These are phyloP conservation scores for Nymphaea colorata DNA, from an alignment of 164 flowering plant species.

Conservation along the genomic window DNA sequence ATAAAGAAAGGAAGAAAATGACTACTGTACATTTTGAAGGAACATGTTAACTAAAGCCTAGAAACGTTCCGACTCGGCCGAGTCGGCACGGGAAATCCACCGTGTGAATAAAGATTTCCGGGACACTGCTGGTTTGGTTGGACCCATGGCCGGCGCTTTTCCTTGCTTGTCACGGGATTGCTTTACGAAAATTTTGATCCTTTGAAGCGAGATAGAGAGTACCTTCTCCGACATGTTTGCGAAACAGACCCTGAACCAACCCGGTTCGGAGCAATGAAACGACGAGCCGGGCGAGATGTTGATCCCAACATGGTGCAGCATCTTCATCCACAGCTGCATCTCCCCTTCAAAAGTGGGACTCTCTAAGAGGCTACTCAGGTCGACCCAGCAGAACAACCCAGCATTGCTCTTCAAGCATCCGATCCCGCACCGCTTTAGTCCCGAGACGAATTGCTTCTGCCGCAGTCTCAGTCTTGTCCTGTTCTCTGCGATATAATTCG, in stretches of 20 bases:
- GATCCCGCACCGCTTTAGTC: constrained; percentile 40
- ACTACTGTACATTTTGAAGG: background rate
- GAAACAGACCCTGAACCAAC: constrained; percentile 34
- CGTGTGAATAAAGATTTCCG: background rate
- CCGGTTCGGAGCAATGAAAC: constrained; percentile 31
- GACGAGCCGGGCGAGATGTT: constrained; percentile 31
- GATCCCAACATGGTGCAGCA: constrained; percentile 18
- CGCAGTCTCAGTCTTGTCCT: constrained; percentile 32
- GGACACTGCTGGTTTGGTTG: background rate
- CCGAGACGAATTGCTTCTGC: constrained; percentile 35
- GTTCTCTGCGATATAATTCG: constrained; percentile 39
- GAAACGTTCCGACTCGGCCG: background rate
- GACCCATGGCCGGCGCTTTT: background rate
- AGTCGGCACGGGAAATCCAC: background rate
- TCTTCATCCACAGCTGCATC: constrained; percentile 21
- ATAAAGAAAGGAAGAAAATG: background rate
- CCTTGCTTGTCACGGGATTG: background rate
- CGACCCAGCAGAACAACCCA: constrained; percentile 26
- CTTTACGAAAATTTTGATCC: constrained; percentile 15
- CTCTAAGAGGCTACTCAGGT: constrained; percentile 18
- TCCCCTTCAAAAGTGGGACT: constrained; percentile 17
- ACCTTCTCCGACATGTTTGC: constrained; percentile 26
- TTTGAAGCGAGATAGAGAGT: constrained; percentile 12
- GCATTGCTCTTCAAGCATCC: constrained; percentile 36
- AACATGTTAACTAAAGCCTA: background rate